phyloP scores from a whole-genome alignment of 2,329 filamentous ascomycete genomes.

The Tolypocladium tundrense region DNA sequence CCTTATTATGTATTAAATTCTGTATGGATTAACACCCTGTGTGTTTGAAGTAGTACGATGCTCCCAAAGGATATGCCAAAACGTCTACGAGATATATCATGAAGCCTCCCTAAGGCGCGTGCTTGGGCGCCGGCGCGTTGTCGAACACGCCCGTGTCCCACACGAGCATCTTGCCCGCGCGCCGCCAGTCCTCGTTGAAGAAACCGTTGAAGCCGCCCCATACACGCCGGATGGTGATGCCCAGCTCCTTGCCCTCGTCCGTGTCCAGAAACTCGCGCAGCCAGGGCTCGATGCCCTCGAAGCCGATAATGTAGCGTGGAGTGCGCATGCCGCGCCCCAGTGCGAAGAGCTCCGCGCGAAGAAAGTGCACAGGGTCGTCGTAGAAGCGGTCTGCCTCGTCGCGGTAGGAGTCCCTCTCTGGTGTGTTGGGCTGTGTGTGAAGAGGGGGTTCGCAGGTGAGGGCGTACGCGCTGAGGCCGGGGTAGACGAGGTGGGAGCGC shows the following conservation, averaged over 20 bases:
- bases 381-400: conserved; percentile 95
- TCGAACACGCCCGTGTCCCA: conserved; percentile 41
- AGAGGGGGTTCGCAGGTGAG: conserved; percentile 86
- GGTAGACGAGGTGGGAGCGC: conserved; percentile 76
- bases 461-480: conserved; percentile 67
- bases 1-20: background rate
- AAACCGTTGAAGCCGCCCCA: conserved; percentile 52
- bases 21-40: background rate
- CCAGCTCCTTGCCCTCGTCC: conserved; percentile 27
- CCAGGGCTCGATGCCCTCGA: conserved; percentile 44
- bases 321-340: conserved; percentile 13
- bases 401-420: conserved; percentile 57
- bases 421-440: conserved; percentile 45
- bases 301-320: conserved; percentile 51
- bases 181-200: conserved; percentile 51
- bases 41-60: background rate
- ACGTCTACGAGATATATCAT: background rate
- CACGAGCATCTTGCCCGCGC: conserved; percentile 46
- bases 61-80: background rate
- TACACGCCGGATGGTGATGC: conserved; percentile 32
- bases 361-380: conserved; percentile 46
- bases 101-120: background rate
- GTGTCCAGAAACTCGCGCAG: conserved; percentile 34
- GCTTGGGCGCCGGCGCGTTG: background rate
- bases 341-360: conserved; percentile 41